These are phyloP conservation scores for Helenozyma baotianmanensis DNA, from an alignment of 805 yeast species.

Conservation along the genomic window DNA sequence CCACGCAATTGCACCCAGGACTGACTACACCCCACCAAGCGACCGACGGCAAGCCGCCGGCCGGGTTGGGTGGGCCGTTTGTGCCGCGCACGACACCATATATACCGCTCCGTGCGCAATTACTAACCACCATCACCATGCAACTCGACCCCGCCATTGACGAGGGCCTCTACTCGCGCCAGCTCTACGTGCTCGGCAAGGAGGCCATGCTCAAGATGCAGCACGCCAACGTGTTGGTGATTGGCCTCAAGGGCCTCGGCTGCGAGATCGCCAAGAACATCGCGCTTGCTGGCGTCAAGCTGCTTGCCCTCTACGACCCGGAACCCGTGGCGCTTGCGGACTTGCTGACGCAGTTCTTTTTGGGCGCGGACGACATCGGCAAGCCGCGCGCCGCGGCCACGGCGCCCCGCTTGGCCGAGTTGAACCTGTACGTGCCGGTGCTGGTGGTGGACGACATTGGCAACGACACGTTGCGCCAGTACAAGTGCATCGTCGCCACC, in stretches of 20 bases:
- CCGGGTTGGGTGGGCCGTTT: no score
- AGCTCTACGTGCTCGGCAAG: conserved; percentile 91
- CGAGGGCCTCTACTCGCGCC: conserved; percentile 94
- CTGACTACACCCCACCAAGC: no score
- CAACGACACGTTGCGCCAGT: conserved; percentile 50
- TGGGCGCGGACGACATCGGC: conserved; percentile 70
- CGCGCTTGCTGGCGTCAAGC: conserved; percentile 95
- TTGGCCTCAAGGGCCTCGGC: conserved; percentile 91
- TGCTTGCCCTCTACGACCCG: conserved; percentile 82
- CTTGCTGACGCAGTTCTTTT: conserved; percentile 85
- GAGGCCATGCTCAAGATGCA: conserved; percentile 99
- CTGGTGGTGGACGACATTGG: conserved; percentile 55
- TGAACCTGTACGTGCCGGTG: conserved; percentile 88
- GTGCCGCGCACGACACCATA: no score
- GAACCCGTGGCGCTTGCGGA: conserved; percentile 61
- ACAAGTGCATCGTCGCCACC: conserved; percentile 83
- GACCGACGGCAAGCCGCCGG: no score
- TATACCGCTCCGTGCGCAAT: no score
- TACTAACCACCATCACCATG: conserved; percentile 19
- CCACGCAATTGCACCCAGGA: no score
- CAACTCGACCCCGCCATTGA: conserved; percentile 61
- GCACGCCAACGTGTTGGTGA: conserved; percentile 81
- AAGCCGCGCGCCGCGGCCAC: conserved; percentile 69
- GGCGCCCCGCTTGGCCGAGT: conserved; percentile 65
- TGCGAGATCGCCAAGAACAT: conserved; percentile 95